Evolutionary conservation across 306 rosid species (phyloP), one percentile per base, ranked within the genome.

Genomic region (Prunus kanzakura): DNA sequence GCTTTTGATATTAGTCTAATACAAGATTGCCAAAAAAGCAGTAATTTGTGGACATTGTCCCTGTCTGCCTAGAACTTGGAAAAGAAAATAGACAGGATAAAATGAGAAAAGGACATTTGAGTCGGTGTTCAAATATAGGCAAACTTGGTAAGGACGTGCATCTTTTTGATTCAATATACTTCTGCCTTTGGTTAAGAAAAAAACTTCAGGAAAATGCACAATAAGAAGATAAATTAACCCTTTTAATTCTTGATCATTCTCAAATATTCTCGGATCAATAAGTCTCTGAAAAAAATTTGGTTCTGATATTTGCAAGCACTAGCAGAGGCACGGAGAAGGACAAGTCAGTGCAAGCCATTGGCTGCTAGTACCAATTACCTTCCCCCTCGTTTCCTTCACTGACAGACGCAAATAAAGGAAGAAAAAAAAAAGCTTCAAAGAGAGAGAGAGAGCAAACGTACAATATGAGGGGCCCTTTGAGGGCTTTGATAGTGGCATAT

Each of bases 261-360:
- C 30, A 60, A 22, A 38, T 38, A 38, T 38, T 38, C 9, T 7
- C 0, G 9, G 5, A 38, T 38, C 43, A 38, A 7, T 38, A 38
- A 38, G 43, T 38, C 43, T 38, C 43, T 7, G 43, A 38, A 38
- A 6, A 4, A 38, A 38, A 38, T 38, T 38, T 38, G 9, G 43
- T 38, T 38, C 9, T 38, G 43, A 38, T 38, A 38, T 38, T 38
- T n/a, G 27, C 27, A 46, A 43, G 47, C 6, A 27, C 11, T 10
- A 13, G 61, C 18, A 30, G 45, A 72, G 81, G 43, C 71, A 72
- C 43, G 19, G 89, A 83, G 71, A 76, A 89, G 82, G 91, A 85
- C 89, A 68, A 81, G 62, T 82, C 86, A 43, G 72, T 80, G 80
- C 75, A 80, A 83, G 78, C 83, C 85, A 88, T 82, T 87, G 87